phyloP scores from a whole-genome alignment of 352 stramenopile species.

The Globisporangium yorkense region DNA sequence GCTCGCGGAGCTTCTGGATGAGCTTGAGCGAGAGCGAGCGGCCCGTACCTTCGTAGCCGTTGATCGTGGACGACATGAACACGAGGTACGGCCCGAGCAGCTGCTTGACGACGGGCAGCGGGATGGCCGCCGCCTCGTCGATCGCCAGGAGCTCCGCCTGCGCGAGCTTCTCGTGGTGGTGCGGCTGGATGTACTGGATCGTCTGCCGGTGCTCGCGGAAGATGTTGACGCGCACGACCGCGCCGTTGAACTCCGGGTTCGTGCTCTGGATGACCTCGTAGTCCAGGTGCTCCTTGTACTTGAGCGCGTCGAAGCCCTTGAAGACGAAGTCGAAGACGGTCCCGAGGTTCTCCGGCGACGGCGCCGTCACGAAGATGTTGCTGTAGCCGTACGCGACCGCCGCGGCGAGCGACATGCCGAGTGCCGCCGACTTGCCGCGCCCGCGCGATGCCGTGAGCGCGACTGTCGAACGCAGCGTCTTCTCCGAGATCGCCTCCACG shows the following conservation, averaged over 20 bases:
- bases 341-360: constrained; percentile 97
- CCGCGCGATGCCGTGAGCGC: constrained; percentile 91
- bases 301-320: constrained; percentile 90
- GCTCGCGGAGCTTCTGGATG: constrained; percentile 96
- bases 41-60: constrained; percentile 99
- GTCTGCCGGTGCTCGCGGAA: constrained; percentile 96
- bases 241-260: constrained; percentile 80
- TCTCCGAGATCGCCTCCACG: constrained; percentile 97
- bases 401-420: constrained; percentile 89
- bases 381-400: constrained; percentile 90
- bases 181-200: constrained; percentile 96
- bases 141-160: constrained; percentile 98
- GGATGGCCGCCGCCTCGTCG: constrained; percentile 99
- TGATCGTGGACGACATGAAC: constrained; percentile 99
- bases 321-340: constrained; percentile 99
- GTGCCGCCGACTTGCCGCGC: constrained; percentile 96
- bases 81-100: constrained; percentile 96
- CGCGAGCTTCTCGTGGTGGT: constrained; percentile 94
- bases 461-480: constrained; percentile 92
- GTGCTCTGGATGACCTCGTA: constrained; percentile 92
- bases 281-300: constrained; percentile 97
- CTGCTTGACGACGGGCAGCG: constrained; percentile 96
- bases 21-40: constrained; percentile 98
- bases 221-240: constrained; percentile 95
- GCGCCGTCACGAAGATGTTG: constrained; percentile 97